phyloP scores from a whole-genome alignment of 441 rosid species.

The Jatropha multifida region DNA sequence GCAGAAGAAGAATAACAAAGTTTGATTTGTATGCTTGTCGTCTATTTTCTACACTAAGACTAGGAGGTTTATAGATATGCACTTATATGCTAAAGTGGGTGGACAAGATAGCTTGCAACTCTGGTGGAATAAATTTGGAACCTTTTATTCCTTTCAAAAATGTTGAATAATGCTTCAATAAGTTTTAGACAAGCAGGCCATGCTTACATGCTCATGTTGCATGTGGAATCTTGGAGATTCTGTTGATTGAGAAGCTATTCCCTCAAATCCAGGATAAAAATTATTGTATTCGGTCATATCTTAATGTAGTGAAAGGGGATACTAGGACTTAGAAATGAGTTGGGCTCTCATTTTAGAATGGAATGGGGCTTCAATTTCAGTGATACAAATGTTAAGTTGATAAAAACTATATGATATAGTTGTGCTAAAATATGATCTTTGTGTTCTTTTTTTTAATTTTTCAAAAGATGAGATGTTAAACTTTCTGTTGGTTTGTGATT shows the following conservation, averaged over 20 bases:
- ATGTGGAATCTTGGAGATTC: not conserved
- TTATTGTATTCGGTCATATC: not conserved
- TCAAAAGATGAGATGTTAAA: not conserved
- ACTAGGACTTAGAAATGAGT: not conserved
- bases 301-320: not conserved
- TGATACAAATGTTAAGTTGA: not conserved
- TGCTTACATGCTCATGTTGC: conserved; percentile 1
- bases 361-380: not conserved
- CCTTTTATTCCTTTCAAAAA: not conserved
- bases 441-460: not conserved
- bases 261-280: not conserved
- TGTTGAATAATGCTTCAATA: not conserved
- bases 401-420: not conserved
- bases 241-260: conserved; percentile 1
- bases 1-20: not conserved
- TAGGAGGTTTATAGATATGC: not conserved
- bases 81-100: conserved; percentile 9
- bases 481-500: not conserved
- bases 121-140: not conserved
- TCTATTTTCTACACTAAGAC: not conserved
- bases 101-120: not conserved
- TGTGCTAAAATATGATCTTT: not conserved
- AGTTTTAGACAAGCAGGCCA: not conserved
- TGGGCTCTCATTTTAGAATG: conserved; percentile 1
- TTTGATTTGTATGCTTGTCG: too few species aligned